Conservation (phyloP, 2,329 filamentous ascomycete genomes). For the Fusarium sp. region DNA sequence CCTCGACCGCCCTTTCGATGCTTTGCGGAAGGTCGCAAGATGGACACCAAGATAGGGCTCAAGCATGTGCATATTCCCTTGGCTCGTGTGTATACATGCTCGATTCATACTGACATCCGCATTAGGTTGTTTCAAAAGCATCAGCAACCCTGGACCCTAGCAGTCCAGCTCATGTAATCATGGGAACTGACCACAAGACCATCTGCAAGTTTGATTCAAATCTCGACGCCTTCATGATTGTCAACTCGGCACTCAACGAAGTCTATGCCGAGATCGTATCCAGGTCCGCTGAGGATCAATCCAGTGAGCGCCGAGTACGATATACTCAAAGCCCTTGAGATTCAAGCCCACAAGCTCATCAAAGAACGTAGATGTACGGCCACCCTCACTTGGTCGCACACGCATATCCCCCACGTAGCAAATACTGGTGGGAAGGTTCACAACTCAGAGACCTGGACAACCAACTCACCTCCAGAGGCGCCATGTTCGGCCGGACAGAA, state of each 20-base stretch:
- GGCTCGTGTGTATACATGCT: no score
- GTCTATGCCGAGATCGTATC: neutral
- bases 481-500: neutral
- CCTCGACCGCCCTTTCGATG: neutral
- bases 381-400: neutral
- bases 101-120: no score
- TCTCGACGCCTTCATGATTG: neutral
- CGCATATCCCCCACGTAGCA: neutral
- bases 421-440: neutral
- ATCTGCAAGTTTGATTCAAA: neutral
- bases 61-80: no score
- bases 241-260: neutral
- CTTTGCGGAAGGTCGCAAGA: neutral
- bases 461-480: no score
- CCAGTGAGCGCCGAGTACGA: neutral
- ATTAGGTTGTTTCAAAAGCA: neutral
- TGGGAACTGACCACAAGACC: neutral
- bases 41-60: neutral
- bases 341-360: neutral
- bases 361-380: neutral
- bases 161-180: neutral
- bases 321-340: neutral
- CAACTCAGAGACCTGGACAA: neutral
- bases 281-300: neutral
- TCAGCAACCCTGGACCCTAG: neutral